phyloP scores from a whole-genome alignment of 2,329 filamentous ascomycete species.

The Tolypocladium tropicale region DNA sequence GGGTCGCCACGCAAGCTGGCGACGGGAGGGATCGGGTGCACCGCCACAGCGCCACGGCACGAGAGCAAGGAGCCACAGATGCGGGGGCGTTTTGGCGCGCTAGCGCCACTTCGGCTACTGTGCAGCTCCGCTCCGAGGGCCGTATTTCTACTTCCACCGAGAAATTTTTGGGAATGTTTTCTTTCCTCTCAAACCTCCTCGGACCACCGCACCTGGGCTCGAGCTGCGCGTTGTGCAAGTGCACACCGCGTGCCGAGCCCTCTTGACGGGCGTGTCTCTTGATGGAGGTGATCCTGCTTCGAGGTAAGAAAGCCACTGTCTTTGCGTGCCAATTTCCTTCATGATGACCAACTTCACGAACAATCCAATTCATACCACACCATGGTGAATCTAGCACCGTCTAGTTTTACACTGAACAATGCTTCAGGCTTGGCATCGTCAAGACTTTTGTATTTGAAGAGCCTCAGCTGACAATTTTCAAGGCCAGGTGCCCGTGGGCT shows the following conservation, averaged over 20 bases:
- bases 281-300: slow-evolving; percentile 1
- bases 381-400: slow-evolving; percentile 41
- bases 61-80: background rate
- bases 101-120: background rate
- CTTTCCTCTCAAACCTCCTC: slow-evolving; percentile 8
- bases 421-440: slow-evolving; percentile 1
- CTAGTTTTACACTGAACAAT: slow-evolving; percentile 48
- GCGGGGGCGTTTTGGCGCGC: background rate
- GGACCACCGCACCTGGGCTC: slow-evolving; percentile 8
- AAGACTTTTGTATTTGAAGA: background rate
- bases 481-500: background rate
- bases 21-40: slow-evolving; percentile 17
- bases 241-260: slow-evolving; percentile 2
- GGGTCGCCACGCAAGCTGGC: slow-evolving; percentile 12
- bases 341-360: slow-evolving; percentile 33
- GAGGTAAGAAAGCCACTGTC: slow-evolving; percentile 3
- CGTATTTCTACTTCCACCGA: background rate
- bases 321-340: slow-evolving; percentile 7
- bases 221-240: slow-evolving; percentile 8
- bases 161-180: slow-evolving; percentile 3
- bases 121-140: background rate
- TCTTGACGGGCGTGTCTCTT: too few species aligned
- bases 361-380: slow-evolving; percentile 54
- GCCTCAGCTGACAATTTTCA: slow-evolving; percentile 8
- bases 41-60: slow-evolving; percentile 19